Evolutionary conservation across 768 basidiomycete genomes (phyloP), one percentile per base, ranked within the genome.

Genomic region (Tylopilus felleus): DNA sequence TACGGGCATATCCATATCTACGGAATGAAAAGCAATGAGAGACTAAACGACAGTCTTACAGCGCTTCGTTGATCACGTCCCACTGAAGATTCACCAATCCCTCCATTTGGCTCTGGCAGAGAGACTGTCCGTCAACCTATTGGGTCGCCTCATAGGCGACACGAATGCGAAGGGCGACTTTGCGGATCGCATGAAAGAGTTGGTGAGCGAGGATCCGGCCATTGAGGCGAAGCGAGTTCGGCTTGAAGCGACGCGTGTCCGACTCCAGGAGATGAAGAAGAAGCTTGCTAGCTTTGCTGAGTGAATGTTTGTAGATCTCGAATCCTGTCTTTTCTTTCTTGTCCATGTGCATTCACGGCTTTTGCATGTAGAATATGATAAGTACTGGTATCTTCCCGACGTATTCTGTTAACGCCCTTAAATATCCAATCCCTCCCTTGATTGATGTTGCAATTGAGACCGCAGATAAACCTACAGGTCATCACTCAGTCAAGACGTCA

Each of bases 51-150:
- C 28, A 27, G 5, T 29, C 21, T 1, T 51, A 28, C 29, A 86
- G 84, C 77, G 82, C 10, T 70, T 82, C 58, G 75, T 82, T 33
- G 85, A 86, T 53, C 68, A 76, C 36, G 48, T 84, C 22, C 82
- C 84, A 1, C 63, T 78, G 9, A 71, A 68, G 39, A 81, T 82
- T 33, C 78, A 81, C 53, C 74, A 72, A 21, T 62, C 70, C 8
- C 69, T 83, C 27, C 72, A 80, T 42, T 71, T 74, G 35, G 64
- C 69, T 9, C 67, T 81, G 13, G 72, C 70, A 0, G 56, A 65
- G 0, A 64, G 53, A 21, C 57, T 81, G 38, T 73, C 74, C 10
- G 54, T 63, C 22, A 65, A 60, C 17, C 66, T 86, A 8, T 56
- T 75, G 29, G 54, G 62, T 23, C 61, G 66, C 35, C 64, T 77